These are phyloP conservation scores for Diplodia mutila DNA, from an alignment of 2,329 filamentous ascomycete genomes.

Conservation along the genomic window DNA sequence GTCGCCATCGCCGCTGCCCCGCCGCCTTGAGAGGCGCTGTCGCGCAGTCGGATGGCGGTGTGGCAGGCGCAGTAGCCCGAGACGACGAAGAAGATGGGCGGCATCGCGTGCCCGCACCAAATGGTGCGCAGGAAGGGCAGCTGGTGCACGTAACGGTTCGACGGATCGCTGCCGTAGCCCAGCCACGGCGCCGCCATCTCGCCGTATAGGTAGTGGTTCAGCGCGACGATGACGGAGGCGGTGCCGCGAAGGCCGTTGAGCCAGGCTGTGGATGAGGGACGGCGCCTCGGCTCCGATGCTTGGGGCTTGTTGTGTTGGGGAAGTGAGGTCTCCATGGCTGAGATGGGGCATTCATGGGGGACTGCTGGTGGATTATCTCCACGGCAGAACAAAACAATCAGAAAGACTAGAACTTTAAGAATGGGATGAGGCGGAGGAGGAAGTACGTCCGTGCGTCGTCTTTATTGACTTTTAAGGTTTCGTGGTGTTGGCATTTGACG, in stretches of 20 bases:
- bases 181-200: neutral
- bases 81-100: slow-evolving; percentile 50
- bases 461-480: no score
- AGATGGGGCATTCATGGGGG: no score
- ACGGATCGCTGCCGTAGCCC: slow-evolving; percentile 34
- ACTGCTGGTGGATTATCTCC: no score
- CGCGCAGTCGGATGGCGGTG: slow-evolving; percentile 46
- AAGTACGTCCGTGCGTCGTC: no score
- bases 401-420: no score
- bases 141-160: slow-evolving; percentile 46
- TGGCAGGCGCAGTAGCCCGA: slow-evolving; percentile 50
- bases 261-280: neutral
- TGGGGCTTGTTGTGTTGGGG: neutral
- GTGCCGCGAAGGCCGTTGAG: neutral
- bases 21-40: slow-evolving; percentile 35
- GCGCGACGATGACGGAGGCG: neutral
- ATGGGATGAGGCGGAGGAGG: no score
- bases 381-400: neutral
- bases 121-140: slow-evolving; percentile 61
- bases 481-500: no score
- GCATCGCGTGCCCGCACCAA: slow-evolving; percentile 63
- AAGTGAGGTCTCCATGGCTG: neutral
- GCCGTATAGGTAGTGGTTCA: slow-evolving; percentile 2
- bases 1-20: slow-evolving; percentile 38
- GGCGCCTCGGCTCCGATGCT: neutral